phyloP scores from a whole-genome alignment of 306 rosid genomes.

The Nissolia schottii region DNA sequence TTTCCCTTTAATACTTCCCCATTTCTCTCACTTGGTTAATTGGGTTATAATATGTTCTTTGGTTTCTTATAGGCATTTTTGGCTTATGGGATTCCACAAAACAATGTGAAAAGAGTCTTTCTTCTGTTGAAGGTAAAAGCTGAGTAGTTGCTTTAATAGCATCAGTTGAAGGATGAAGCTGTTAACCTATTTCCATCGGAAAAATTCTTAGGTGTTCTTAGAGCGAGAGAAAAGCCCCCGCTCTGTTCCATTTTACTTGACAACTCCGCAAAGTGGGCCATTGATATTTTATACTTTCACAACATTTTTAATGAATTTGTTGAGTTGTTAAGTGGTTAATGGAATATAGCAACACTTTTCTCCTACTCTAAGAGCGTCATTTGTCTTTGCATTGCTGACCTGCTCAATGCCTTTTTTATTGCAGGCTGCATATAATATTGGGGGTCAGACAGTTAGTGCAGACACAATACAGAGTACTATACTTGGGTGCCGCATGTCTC shows the following conservation, averaged over 20 bases:
- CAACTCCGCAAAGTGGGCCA: no score
- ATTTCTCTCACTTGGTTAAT: conserved; percentile 11
- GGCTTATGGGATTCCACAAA: conserved; percentile 92
- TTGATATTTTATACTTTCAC: no score
- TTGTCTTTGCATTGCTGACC: no score
- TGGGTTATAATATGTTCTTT: neutral
- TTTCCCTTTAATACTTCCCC: neutral
- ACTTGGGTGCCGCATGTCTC: conserved; percentile 81
- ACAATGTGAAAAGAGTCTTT: conserved; percentile 66
- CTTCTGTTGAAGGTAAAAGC: conserved; percentile 77
- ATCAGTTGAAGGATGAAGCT: neutral
- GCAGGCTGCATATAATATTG: conserved; percentile 92
- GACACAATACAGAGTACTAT: conserved; percentile 73
- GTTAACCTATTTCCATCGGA: neutral
- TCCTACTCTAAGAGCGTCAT: no score
- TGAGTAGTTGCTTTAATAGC: neutral
- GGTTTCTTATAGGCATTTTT: conserved; percentile 70
- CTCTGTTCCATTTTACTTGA: no score
- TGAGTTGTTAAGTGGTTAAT: no score
- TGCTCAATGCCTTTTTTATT: conserved; percentile 13
- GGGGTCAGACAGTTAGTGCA: conserved; percentile 78
- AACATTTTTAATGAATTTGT: no score
- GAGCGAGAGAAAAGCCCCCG: no score
- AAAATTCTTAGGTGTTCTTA: no score
- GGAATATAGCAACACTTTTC: no score